These are phyloP conservation scores for Mortierella sp. DNA, from an alignment of 371 early-diverging fungal genomes.

Conservation along the genomic window DNA sequence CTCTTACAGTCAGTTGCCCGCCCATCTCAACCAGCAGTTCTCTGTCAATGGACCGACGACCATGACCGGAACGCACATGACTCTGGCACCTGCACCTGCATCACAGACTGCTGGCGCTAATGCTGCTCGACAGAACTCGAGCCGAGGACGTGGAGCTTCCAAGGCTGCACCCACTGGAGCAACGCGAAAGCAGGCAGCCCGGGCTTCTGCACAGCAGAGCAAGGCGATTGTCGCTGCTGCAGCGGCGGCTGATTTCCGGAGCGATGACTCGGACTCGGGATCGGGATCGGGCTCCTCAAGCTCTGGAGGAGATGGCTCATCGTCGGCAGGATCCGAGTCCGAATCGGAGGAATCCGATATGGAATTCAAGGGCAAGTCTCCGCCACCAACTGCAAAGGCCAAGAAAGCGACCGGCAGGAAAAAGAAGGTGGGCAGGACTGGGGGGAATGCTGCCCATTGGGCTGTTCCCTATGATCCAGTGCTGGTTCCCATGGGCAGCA, in stretches of 20 bases:
- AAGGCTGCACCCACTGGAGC: conserved; percentile 14
- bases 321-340: conserved; percentile 16
- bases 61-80: conserved; percentile 20
- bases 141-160: conserved; percentile 26
- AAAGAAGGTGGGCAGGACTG: conserved; percentile 21
- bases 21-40: conserved; percentile 45
- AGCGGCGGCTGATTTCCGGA: conserved; percentile 2
- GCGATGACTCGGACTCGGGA: conserved; percentile 15
- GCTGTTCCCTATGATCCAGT: conserved; percentile 68
- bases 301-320: conserved; percentile 21
- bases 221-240: conserved; percentile 15
- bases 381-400: conserved; percentile 15
- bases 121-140: conserved; percentile 15
- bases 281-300: conserved; percentile 28
- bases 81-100: conserved; percentile 22
- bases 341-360: conserved; percentile 40
- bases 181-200: conserved; percentile 26
- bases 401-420: conserved; percentile 24
- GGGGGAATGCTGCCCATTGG: conserved; percentile 39
- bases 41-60: conserved; percentile 49
- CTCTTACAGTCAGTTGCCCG: conserved; percentile 23
- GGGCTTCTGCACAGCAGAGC: conserved; percentile 19
- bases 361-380: conserved; percentile 37
- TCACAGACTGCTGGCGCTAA: conserved; percentile 23
- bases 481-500: conserved; percentile 77